Conservation (phyloP, 2,329 filamentous ascomycete species). For the Diaporthe ilicicola region DNA sequence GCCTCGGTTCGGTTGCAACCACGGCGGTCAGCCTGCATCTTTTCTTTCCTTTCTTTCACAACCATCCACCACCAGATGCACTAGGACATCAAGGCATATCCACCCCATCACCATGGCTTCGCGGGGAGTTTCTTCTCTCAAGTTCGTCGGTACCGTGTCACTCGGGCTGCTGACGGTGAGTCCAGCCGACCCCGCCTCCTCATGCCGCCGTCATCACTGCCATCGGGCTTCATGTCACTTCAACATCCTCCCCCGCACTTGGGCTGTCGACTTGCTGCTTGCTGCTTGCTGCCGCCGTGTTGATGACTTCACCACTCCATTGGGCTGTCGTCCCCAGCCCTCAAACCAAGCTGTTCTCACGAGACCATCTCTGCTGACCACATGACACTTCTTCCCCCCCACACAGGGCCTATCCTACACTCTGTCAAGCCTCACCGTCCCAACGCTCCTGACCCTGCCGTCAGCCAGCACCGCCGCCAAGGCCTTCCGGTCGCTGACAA, state of each 20-base stretch:
- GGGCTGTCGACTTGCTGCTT: background rate
- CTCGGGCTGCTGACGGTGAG: constrained; percentile 88
- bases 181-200: constrained; percentile 34
- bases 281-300: background rate
- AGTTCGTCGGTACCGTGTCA: constrained; percentile 92
- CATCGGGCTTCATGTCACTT: background rate
- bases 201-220: background rate
- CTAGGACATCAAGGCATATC: constrained; percentile 17
- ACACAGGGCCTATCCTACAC: constrained; percentile 87
- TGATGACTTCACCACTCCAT: constrained; percentile 14
- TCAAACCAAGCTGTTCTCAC: background rate
- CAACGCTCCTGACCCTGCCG: constrained; percentile 81
- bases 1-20: constrained; percentile 12
- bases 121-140: constrained; percentile 78
- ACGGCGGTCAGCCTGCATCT: background rate
- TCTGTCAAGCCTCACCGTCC: constrained; percentile 79
- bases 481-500: constrained; percentile 74
- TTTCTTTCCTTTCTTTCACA: background rate
- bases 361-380: background rate
- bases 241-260: constrained; percentile 18
- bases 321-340: background rate
- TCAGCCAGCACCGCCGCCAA: constrained; percentile 76
- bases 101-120: constrained; percentile 64
- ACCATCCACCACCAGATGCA: constrained; percentile 22
- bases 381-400: constrained; percentile 21